These are phyloP conservation scores for Arachnopeziza araneosa DNA, from an alignment of 2,329 filamentous ascomycete species.

Conservation along the genomic window DNA sequence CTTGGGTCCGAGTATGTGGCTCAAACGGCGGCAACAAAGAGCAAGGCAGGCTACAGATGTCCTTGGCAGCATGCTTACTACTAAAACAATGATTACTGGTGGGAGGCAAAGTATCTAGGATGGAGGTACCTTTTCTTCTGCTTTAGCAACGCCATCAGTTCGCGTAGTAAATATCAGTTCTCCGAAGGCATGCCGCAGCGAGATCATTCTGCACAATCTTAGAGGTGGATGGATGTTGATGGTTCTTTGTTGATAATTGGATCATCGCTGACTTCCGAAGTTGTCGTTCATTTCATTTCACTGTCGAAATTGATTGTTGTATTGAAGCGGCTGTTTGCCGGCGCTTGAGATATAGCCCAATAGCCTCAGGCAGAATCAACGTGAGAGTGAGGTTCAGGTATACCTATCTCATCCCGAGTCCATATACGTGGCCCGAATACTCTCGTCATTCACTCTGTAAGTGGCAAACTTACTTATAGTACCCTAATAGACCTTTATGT, in stretches of 20 bases:
- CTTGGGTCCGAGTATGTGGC: constrained; percentile 7
- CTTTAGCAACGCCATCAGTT: constrained; percentile 2
- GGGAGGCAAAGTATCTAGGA: constrained; percentile 12
- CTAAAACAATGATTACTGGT: constrained; percentile 11
- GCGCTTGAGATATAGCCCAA: too few species aligned
- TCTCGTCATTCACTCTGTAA: too few species aligned
- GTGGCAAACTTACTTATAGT: too few species aligned
- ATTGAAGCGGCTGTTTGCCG: too few species aligned
- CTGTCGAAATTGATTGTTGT: too few species aligned
- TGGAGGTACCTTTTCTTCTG: background rate
- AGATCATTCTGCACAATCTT: constrained; percentile 7
- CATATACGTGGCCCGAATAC: too few species aligned
- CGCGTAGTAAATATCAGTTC: constrained; percentile 4
- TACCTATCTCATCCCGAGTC: too few species aligned
- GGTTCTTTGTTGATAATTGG: background rate
- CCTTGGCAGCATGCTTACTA: constrained; percentile 12
- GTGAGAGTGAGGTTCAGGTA: too few species aligned
- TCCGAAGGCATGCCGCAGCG: constrained; percentile 1
- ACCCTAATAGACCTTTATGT: too few species aligned
- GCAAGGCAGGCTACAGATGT: constrained; percentile 11
- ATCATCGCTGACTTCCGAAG: background rate
- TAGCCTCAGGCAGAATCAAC: too few species aligned
- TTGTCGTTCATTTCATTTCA: constrained; percentile 2
- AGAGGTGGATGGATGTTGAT: background rate
- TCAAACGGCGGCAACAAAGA: constrained; percentile 11